A percentile compares a stretch with the other conserved stretches of the same genome.
Evolutionary conservation across 768 basidiomycete genomes (phyloP).

Genomic region (Termitomyces sp.): DNA sequence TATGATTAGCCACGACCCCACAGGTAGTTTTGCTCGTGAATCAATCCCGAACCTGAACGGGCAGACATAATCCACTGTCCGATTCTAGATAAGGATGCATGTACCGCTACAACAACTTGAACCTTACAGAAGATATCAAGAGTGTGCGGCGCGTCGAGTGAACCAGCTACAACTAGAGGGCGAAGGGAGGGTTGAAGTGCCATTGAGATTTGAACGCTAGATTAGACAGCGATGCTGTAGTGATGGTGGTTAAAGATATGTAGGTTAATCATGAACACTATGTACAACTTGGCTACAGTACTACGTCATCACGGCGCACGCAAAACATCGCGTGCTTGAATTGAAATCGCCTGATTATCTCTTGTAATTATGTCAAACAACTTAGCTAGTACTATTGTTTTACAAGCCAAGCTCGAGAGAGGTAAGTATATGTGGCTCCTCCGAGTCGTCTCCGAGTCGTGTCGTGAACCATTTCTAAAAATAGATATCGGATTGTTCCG

Average conservation of each 20-base stretch:
- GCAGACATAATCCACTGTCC: constrained; percentile 82
- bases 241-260: not conserved
- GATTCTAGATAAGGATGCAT: not conserved
- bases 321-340: not conserved
- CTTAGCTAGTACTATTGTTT: too few relatives aligned
- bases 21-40: not conserved
- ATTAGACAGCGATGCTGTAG: not conserved
- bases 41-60: constrained; percentile 61
- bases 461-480: too few relatives aligned
- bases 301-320: not conserved
- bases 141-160: constrained; percentile 63
- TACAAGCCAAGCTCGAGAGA: too few relatives aligned
- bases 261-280: too few relatives aligned
- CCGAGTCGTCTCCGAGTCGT: too few relatives aligned
- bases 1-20: not conserved
- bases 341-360: too few relatives aligned
- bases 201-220: constrained; percentile 40
- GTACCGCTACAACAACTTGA: not conserved
- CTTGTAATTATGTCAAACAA: too few relatives aligned
- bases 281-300: too few relatives aligned
- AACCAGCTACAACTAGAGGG: constrained; percentile 63
- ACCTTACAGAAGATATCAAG: constrained; percentile 74
- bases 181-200: constrained; percentile 75
- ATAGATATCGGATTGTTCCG: too few relatives aligned
- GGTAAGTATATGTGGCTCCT: too few relatives aligned